Evolutionary conservation across 768 basidiomycete species (phyloP).

Genomic region (Candolleomyces aberdarensis): DNA sequence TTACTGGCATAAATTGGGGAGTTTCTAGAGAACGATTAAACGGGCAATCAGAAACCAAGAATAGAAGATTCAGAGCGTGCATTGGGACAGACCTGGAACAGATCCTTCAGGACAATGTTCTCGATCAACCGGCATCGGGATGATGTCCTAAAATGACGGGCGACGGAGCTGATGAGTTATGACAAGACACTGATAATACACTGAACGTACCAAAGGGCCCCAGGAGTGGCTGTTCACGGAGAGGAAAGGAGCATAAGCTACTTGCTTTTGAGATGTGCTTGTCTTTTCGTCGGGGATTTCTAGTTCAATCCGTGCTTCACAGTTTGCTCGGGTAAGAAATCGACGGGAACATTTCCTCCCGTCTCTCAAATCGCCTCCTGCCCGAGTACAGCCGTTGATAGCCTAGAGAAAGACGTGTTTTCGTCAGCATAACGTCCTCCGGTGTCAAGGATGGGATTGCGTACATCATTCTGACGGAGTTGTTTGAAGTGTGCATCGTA

Average conservation of each 20-base stretch:
- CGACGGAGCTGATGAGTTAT: neutral
- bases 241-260: constrained; percentile 30
- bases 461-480: constrained; percentile 22
- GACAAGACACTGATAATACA: neutral
- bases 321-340: neutral
- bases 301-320: constrained; percentile 7
- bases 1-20: constrained; percentile 25
- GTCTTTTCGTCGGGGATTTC: constrained; percentile 13
- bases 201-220: constrained; percentile 27
- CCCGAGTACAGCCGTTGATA: neutral
- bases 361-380: constrained; percentile 18
- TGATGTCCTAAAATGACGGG: constrained; percentile 24
- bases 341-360: neutral
- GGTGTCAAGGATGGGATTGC: neutral
- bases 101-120: constrained; percentile 16
- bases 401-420: neutral
- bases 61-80: neutral
- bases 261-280: constrained; percentile 20
- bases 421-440: too few relatives aligned
- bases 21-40: neutral
- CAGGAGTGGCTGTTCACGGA: constrained; percentile 15
- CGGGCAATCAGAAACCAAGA: neutral
- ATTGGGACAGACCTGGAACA: neutral
- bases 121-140: constrained; percentile 30
- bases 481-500: constrained; percentile 24